Percentiles rank a stretch among this genome's conserved stretches.
Conservation (phyloP, 305 asterid species). For the Fraxinus sp. region DNA sequence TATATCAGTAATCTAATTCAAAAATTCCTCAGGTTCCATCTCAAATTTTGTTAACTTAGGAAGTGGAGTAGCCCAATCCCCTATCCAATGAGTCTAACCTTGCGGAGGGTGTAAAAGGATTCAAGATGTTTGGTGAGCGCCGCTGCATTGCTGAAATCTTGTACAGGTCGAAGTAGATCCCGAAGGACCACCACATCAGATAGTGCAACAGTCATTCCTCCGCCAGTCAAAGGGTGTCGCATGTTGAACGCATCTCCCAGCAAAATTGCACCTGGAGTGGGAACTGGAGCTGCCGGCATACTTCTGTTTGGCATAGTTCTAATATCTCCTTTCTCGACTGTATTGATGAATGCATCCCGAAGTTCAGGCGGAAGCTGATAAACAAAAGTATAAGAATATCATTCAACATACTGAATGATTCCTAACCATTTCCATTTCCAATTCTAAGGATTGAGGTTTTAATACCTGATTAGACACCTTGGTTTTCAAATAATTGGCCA, state of each 20-base stretch:
- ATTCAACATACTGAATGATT: not conserved
- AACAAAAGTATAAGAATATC: not conserved
- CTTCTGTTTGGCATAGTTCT: slow-evolving; percentile 50
- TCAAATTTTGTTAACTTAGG: not conserved
- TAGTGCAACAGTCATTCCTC: slow-evolving; percentile 61
- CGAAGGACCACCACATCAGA: slow-evolving; percentile 50
- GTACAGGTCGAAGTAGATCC: slow-evolving; percentile 36
- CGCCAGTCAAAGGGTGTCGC: slow-evolving; percentile 54
- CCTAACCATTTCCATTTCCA: not conserved
- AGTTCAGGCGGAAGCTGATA: slow-evolving; percentile 45
- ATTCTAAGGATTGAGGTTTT: not conserved
- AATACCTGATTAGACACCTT: slow-evolving; percentile 52
- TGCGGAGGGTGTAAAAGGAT: slow-evolving; percentile 45
- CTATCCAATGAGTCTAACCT: slow-evolving; percentile 26
- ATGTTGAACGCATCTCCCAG: slow-evolving; percentile 60
- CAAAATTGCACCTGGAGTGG: slow-evolving; percentile 53
- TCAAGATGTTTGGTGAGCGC: slow-evolving; percentile 39
- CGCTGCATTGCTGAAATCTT: slow-evolving; percentile 36
- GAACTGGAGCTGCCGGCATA: slow-evolving; percentile 54
- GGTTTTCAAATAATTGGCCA: slow-evolving; percentile 43
- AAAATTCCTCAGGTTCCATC: not conserved
- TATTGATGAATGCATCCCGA: slow-evolving; percentile 35
- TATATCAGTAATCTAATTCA: not conserved
- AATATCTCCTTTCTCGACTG: slow-evolving; percentile 44
- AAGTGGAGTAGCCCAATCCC: not conserved